Evolutionary conservation across 345 rosid species (phyloP).

Genomic region (Moricandia moricandioides): DNA sequence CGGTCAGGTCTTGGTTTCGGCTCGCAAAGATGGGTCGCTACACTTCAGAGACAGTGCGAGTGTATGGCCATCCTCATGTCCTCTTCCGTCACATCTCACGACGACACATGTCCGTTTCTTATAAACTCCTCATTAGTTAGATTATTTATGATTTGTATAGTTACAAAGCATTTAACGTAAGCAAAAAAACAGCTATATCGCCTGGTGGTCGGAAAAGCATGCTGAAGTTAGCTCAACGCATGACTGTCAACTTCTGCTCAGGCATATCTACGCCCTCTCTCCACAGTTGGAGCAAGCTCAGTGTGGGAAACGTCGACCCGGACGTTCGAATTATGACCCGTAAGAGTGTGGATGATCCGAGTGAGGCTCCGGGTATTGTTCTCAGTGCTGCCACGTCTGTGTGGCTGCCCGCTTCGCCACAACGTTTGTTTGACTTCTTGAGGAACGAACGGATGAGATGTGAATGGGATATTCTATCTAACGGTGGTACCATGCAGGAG

Average conservation of each 20-base stretch:
- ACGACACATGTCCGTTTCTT: constrained; percentile 42
- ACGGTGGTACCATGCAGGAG: constrained; percentile 64
- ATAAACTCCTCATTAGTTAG: no score
- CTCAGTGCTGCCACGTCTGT: constrained; percentile 67
- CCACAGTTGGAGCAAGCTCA: constrained; percentile 55
- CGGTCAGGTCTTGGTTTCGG: constrained; percentile 68
- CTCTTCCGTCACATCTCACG: constrained; percentile 44
- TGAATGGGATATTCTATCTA: constrained; percentile 68
- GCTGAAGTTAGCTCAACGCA: constrained; percentile 65
- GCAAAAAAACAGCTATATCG: constrained; percentile 41
- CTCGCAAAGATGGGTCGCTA: constrained; percentile 60
- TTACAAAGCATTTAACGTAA: neutral
- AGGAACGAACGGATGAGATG: constrained; percentile 53
- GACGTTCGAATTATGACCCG: constrained; percentile 64
- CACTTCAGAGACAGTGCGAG: constrained; percentile 65
- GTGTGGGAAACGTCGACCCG: constrained; percentile 49
- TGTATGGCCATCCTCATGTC: constrained; percentile 60
- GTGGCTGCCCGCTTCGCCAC: constrained; percentile 60
- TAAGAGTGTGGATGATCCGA: constrained; percentile 56
- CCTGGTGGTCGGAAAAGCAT: constrained; percentile 53
- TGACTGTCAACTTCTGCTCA: constrained; percentile 59
- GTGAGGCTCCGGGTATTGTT: constrained; percentile 63
- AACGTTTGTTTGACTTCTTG: constrained; percentile 56
- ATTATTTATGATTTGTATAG: no score
- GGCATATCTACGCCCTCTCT: constrained; percentile 56